These are phyloP conservation scores for Stachybotrys chartarum DNA, from an alignment of 2,329 filamentous ascomycete species.

Conservation along the genomic window DNA sequence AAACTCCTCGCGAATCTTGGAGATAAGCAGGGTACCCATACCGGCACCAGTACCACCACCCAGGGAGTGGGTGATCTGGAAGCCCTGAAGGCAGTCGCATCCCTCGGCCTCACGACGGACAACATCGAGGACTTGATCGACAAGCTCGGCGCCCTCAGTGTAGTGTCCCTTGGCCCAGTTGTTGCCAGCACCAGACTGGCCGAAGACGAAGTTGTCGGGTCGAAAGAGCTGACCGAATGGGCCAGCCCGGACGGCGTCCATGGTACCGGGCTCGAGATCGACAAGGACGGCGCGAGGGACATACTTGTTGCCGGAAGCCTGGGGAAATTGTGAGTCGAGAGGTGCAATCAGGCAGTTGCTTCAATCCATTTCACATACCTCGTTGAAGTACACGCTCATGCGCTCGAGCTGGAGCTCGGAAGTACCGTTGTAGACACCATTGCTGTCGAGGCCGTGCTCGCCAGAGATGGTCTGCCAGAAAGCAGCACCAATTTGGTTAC, in stretches of 20 bases:
- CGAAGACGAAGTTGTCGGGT: conserved; percentile 99
- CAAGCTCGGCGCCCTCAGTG: conserved; percentile 98
- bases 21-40: conserved; percentile 99
- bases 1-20: conserved; percentile 99
- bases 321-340: conserved; percentile 6
- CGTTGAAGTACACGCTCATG: conserved; percentile 99
- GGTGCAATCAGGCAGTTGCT: background rate
- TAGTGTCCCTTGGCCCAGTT: conserved; percentile 99
- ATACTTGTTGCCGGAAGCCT: conserved; percentile 95
- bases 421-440: conserved; percentile 97
- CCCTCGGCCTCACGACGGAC: conserved; percentile 98
- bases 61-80: conserved; percentile 99
- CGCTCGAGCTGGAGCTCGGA: conserved; percentile 99
- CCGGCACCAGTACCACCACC: conserved; percentile 99
- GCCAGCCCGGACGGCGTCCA: conserved; percentile 97
- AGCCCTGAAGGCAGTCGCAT: conserved; percentile 99
- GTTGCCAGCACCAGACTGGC: conserved; percentile 99
- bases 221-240: conserved; percentile 99
- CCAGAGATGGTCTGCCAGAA: conserved; percentile 92
- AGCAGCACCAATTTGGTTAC: conserved; percentile 99
- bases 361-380: conserved; percentile 31
- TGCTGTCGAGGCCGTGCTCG: conserved; percentile 95
- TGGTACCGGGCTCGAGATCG: conserved; percentile 98
- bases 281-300: conserved; percentile 98
- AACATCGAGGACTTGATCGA: conserved; percentile 96